Conservation (phyloP, 2,329 filamentous ascomycete species). For the Aphanoascus verrucosus region DNA sequence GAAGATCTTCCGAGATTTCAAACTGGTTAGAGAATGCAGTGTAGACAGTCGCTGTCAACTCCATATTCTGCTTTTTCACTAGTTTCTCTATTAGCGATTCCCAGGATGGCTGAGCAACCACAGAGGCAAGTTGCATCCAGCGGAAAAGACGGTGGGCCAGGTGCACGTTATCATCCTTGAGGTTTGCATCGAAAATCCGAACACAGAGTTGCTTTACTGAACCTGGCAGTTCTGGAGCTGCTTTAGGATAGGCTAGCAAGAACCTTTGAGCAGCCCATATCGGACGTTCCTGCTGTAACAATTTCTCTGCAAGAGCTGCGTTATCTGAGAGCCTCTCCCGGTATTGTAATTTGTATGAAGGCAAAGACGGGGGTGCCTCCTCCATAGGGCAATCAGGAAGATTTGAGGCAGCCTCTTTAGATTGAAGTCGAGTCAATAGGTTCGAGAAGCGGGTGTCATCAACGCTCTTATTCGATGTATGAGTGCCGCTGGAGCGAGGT, state of each 20-base stretch:
- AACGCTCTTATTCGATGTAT: not conserved
- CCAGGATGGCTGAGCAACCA: slow-evolving; percentile 29
- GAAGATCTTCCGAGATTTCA: slow-evolving; percentile 23
- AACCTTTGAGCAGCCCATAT: slow-evolving; percentile 32
- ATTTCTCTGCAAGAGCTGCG: slow-evolving; percentile 8
- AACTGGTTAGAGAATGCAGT: slow-evolving; percentile 22
- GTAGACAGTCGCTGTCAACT: slow-evolving; percentile 29
- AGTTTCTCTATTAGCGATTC: slow-evolving; percentile 28
- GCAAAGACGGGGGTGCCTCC: not conserved
- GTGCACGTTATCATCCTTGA: slow-evolving; percentile 29
- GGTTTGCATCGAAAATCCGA: slow-evolving; percentile 28
- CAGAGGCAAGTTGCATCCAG: slow-evolving; percentile 25
- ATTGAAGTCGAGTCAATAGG: slow-evolving; percentile 3
- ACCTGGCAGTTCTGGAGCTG: slow-evolving; percentile 21
- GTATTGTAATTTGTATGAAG: slow-evolving; percentile 5
- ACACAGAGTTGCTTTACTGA: slow-evolving; percentile 23
- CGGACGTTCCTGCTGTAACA: slow-evolving; percentile 22
- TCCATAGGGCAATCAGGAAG: not conserved
- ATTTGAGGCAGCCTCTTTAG: not conserved
- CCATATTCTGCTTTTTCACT: slow-evolving; percentile 23
- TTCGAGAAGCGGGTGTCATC: not conserved
- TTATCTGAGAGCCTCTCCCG: not conserved
- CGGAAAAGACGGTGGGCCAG: slow-evolving; percentile 31
- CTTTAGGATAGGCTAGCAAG: slow-evolving; percentile 20
- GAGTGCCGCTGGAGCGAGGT: not conserved